A percentile compares a stretch with the other conserved stretches of the same genome.
phyloP scores from a whole-genome alignment of 1,284 basidiomycete species.

The Phylloporus gajari region DNA sequence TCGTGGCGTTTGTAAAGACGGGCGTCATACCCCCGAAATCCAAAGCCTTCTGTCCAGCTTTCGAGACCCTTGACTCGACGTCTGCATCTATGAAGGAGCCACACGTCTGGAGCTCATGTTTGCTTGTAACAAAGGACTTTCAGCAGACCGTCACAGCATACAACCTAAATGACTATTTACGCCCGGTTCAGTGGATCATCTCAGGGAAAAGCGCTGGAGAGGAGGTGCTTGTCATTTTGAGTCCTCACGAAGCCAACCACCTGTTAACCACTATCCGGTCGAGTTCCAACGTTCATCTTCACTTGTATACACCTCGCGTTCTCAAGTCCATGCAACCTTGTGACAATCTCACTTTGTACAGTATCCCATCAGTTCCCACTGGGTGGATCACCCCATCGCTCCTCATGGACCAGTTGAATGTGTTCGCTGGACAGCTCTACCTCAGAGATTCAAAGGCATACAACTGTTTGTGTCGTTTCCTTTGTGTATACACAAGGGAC shows the following conservation, averaged over 20 bases:
- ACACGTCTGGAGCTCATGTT: conserved; percentile 21
- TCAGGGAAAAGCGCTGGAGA: neutral
- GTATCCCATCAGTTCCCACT: conserved; percentile 39
- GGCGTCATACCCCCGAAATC: conserved; percentile 19
- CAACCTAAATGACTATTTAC: conserved; percentile 43
- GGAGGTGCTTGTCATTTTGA: conserved; percentile 50
- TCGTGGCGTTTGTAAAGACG: conserved; percentile 30
- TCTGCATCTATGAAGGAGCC: conserved; percentile 6
- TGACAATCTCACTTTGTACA: conserved; percentile 52
- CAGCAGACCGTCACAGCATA: neutral
- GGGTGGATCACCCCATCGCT: conserved; percentile 30
- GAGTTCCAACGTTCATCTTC: conserved; percentile 49
- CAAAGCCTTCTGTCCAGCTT: conserved; percentile 6
- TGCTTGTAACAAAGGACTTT: conserved; percentile 43
- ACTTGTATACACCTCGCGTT: conserved; percentile 56
- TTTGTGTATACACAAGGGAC: neutral
- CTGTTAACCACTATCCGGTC: conserved; percentile 52
- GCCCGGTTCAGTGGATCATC: conserved; percentile 48
- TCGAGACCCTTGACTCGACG: conserved; percentile 9
- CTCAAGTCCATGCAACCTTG: conserved; percentile 49
- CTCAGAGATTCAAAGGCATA: neutral
- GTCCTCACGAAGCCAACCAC: conserved; percentile 57
- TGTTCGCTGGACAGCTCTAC: conserved; percentile 46
- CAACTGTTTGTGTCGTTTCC: neutral
- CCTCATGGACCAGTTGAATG: conserved; percentile 50